These are phyloP conservation scores for Hanseniaspora gamundiae DNA, from an alignment of 1,139 yeast genomes.

Conservation along the genomic window DNA sequence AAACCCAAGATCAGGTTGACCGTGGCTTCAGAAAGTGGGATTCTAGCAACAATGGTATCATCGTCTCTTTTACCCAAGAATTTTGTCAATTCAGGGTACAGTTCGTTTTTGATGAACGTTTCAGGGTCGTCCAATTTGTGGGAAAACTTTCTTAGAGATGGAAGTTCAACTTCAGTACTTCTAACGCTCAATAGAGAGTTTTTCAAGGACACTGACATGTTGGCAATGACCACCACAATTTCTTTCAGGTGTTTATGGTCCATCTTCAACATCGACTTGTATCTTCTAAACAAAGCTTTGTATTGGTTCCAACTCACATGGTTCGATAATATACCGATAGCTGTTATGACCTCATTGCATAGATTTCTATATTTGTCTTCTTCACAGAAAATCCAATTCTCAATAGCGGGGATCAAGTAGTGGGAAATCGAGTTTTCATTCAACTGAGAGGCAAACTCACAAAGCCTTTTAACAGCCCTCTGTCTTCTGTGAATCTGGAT, in stretches of 20 bases:
- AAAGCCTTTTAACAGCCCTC: conserved; percentile 58
- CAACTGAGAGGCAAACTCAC: conserved; percentile 30
- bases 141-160: conserved; percentile 23
- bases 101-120: conserved; percentile 40
- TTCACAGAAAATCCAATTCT: conserved; percentile 51
- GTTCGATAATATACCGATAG: conserved; percentile 49
- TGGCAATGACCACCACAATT: conserved; percentile 49
- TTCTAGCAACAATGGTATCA: conserved; percentile 62
- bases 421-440: conserved; percentile 57
- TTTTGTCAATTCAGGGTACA: conserved; percentile 51
- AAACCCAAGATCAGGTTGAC: conserved; percentile 59
- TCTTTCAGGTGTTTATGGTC: conserved; percentile 45
- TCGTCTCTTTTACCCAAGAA: conserved; percentile 55
- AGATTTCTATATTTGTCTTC: conserved; percentile 51
- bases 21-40: conserved; percentile 74
- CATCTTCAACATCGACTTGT: conserved; percentile 42
- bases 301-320: conserved; percentile 71
- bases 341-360: conserved; percentile 57
- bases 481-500: conserved; percentile 81
- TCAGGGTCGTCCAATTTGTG: conserved; percentile 37
- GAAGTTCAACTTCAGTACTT: conserved; percentile 9
- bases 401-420: conserved; percentile 74
- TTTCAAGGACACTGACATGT: conserved; percentile 45
- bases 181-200: conserved; percentile 19
- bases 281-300: conserved; percentile 62